These are phyloP conservation scores for Phytopythium vexans DNA, from an alignment of 352 stramenopile species.

Conservation along the genomic window DNA sequence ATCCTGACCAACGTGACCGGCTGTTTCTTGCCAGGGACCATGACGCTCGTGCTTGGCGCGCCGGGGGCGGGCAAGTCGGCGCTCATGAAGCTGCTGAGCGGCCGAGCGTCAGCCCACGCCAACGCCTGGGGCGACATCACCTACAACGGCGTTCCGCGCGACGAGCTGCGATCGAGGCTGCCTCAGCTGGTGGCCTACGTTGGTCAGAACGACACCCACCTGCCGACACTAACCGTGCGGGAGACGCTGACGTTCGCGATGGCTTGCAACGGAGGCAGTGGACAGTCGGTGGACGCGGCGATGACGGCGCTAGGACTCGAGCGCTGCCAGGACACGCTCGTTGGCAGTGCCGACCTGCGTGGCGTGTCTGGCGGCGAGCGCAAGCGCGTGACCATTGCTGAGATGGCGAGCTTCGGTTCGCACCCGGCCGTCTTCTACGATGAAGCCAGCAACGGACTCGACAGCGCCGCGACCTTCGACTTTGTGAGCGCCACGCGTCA, in stretches of 20 bases:
- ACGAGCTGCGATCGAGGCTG: slow-evolving; percentile 28
- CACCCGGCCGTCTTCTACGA: slow-evolving; percentile 42
- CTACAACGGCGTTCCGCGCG: slow-evolving; percentile 36
- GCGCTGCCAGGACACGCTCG: slow-evolving; percentile 49
- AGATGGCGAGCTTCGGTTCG: slow-evolving; percentile 77
- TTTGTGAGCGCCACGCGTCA: slow-evolving; percentile 32
- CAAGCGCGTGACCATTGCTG: slow-evolving; percentile 89
- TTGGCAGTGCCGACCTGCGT: slow-evolving; percentile 48
- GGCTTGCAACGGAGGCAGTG: slow-evolving; percentile 57
- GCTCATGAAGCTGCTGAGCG: slow-evolving; percentile 45
- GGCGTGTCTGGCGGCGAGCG: slow-evolving; percentile 86
- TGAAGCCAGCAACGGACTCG: slow-evolving; percentile 49
- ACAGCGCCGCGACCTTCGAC: slow-evolving; percentile 45
- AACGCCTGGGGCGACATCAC: slow-evolving; percentile 29
- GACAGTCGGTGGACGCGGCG: slow-evolving; percentile 25
- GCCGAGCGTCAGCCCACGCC: slow-evolving; percentile 17
- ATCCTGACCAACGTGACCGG: slow-evolving; percentile 41
- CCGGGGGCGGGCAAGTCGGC: slow-evolving; percentile 47
- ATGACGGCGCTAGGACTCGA: slow-evolving; percentile 36
- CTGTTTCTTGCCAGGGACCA: slow-evolving; percentile 35
- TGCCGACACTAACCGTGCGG: slow-evolving; percentile 84
- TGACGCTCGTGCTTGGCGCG: slow-evolving; percentile 48
- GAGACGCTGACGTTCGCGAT: slow-evolving; percentile 93
- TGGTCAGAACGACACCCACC: slow-evolving; percentile 72
- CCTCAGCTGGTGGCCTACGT: slow-evolving; percentile 48